These are phyloP conservation scores for Quercus mongolica DNA, from an alignment of 306 rosid species.

Conservation along the genomic window DNA sequence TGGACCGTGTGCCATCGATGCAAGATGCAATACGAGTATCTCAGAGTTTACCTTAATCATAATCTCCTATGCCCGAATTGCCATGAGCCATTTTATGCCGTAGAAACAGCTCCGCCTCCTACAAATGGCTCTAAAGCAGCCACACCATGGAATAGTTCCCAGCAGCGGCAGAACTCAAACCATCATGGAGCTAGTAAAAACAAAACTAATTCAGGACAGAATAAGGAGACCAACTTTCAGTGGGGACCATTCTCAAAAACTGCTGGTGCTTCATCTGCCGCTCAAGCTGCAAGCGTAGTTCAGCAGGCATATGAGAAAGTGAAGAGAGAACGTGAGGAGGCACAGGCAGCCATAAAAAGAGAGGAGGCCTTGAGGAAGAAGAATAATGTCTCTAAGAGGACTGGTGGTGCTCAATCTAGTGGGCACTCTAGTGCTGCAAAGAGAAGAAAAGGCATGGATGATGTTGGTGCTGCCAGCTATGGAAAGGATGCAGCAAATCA, in stretches of 20 bases:
- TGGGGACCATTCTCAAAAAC: conserved; percentile 78
- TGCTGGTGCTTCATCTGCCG: conserved; percentile 59
- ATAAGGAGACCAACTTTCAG: conserved; percentile 43
- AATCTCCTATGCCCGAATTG: conserved; percentile 93
- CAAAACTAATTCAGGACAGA: conserved; percentile 39
- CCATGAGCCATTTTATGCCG: conserved; percentile 74
- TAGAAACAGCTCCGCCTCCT: conserved; percentile 81
- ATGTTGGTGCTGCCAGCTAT: conserved; percentile 29
- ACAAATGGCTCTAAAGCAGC: conserved; percentile 58
- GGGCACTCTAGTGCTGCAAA: conserved; percentile 50
- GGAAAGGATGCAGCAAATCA: conserved; percentile 35
- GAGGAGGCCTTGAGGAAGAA: conserved; percentile 56
- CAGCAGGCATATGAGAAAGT: conserved; percentile 91
- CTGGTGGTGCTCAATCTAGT: conserved; percentile 25
- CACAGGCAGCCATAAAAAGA: conserved; percentile 72
- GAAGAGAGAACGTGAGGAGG: conserved; percentile 85
- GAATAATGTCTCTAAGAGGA: conserved; percentile 54
- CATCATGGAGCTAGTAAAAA: conserved; percentile 37
- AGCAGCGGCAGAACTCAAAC: conserved; percentile 36
- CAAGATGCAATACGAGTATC: conserved; percentile 96
- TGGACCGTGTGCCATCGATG: conserved; percentile 90
- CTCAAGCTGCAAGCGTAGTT: conserved; percentile 90
- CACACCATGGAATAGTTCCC: conserved; percentile 49
- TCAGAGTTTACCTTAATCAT: conserved; percentile 78
- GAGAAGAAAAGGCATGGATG: conserved; percentile 63